Percentiles rank a stretch among this genome's conserved stretches.
Evolutionary conservation across 352 stramenopile genomes (phyloP).

Genomic region (Globisporangium cystogenes): DNA sequence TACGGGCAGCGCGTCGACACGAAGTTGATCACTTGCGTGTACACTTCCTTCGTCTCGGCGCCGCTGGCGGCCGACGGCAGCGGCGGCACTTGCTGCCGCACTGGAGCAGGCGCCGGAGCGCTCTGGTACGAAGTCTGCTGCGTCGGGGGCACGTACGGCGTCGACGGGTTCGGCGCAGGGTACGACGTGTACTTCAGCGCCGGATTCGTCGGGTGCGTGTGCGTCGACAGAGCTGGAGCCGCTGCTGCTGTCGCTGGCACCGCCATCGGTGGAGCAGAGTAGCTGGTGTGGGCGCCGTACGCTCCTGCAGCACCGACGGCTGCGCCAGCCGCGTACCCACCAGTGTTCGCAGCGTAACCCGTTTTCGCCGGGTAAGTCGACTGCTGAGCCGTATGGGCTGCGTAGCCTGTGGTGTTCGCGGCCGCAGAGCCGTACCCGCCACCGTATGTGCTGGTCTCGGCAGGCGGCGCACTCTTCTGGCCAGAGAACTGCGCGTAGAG

Average conservation of each 20-base stretch:
- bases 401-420: conserved; percentile 2
- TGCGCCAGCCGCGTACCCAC: conserved; percentile 15
- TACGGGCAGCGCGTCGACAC: conserved; percentile 72
- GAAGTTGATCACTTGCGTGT: conserved; percentile 77
- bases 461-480: conserved; percentile 24
- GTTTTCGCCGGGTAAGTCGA: too few species aligned
- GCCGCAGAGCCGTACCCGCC: background rate
- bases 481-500: conserved; percentile 77
- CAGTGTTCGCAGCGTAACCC: conserved; percentile 3
- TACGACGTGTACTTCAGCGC: conserved; percentile 56
- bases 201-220: conserved; percentile 44
- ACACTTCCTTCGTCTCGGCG: conserved; percentile 79
- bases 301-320: conserved; percentile 2
- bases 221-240: conserved; percentile 25
- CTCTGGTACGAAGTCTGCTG: conserved; percentile 40
- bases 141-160: conserved; percentile 27
- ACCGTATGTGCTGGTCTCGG: background rate
- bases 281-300: conserved; percentile 10
- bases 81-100: conserved; percentile 31
- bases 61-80: conserved; percentile 50
- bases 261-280: too few species aligned
- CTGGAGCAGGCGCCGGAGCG: conserved; percentile 26
- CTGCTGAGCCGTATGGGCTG: too few species aligned
- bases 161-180: conserved; percentile 35
- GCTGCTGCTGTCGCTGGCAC: conserved; percentile 12